phyloP scores from a whole-genome alignment of 345 rosid genomes.

The Anastatica hierochuntica region DNA sequence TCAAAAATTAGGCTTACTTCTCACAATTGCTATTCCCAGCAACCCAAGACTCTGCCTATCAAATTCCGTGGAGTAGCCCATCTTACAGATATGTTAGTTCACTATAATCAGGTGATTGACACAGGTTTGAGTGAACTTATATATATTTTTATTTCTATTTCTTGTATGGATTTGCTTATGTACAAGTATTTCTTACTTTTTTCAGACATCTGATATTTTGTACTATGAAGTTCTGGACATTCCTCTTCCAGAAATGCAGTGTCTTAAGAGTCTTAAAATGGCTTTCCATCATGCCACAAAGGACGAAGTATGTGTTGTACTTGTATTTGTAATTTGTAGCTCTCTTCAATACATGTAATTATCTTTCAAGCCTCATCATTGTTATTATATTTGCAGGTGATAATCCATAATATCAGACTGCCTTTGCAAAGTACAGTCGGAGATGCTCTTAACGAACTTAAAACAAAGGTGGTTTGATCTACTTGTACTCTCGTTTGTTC shows the following conservation, averaged over 20 bases:
- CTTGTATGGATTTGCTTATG: constrained; percentile 2
- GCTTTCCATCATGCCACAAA: constrained; percentile 75
- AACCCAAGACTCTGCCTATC: constrained; percentile 92
- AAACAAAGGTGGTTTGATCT: constrained; percentile 50
- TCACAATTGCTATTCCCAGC: constrained; percentile 98
- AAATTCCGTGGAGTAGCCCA: constrained; percentile 82
- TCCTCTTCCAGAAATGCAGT: constrained; percentile 95
- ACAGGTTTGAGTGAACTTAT: background rate
- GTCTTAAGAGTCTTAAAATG: constrained; percentile 84
- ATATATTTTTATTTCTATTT: background rate
- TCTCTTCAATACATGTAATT: background rate
- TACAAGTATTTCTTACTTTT: constrained; percentile 13
- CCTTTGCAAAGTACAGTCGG: constrained; percentile 96
- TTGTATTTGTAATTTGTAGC: constrained; percentile 1
- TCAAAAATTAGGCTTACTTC: constrained; percentile 86
- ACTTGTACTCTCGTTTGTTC: constrained; percentile 4
- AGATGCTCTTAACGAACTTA: constrained; percentile 84
- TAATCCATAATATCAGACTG: constrained; percentile 73
- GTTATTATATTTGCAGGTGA: constrained; percentile 40
- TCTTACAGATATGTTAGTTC: constrained; percentile 85
- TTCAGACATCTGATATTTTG: constrained; percentile 84
- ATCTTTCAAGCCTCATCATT: constrained; percentile 5
- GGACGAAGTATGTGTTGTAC: constrained; percentile 52
- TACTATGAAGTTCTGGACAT: constrained; percentile 97
- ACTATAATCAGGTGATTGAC: constrained; percentile 72